These are phyloP conservation scores for Pseudogymnoascus verrucosus DNA, from an alignment of 2,329 filamentous ascomycete genomes.

Conservation along the genomic window DNA sequence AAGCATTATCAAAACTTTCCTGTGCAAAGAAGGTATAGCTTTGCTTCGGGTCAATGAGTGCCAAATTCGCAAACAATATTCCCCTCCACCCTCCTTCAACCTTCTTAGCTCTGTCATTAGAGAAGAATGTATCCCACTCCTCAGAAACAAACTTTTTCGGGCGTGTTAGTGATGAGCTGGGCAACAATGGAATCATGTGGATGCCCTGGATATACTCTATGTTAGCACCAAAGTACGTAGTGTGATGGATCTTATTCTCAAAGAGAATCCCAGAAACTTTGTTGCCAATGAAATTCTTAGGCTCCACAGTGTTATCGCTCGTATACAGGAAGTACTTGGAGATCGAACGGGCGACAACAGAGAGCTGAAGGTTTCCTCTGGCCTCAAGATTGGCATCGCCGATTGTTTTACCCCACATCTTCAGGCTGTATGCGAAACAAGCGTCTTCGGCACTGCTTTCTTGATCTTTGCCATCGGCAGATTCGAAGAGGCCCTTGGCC, in stretches of 20 bases:
- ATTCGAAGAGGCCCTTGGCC: constrained; percentile 71
- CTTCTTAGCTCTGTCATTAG: constrained; percentile 52
- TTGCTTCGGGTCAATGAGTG: constrained; percentile 60
- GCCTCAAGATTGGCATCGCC: constrained; percentile 69
- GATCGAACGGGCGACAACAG: constrained; percentile 65
- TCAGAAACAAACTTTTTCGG: constrained; percentile 62
- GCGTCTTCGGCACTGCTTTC: constrained; percentile 88
- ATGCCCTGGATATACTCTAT: constrained; percentile 60
- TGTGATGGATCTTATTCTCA: constrained; percentile 92
- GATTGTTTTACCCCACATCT: constrained; percentile 82
- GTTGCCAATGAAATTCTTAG: constrained; percentile 71
- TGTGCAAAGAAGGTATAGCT: constrained; percentile 70
- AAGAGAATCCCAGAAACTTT: constrained; percentile 68
- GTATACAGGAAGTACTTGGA: constrained; percentile 77
- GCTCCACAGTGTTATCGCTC: constrained; percentile 61
- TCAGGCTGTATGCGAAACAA: constrained; percentile 78
- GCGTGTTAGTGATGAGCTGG: constrained; percentile 57
- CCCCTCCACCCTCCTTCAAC: constrained; percentile 77
- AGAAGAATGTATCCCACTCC: constrained; percentile 79
- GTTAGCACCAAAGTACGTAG: constrained; percentile 75
- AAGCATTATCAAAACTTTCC: constrained; percentile 54
- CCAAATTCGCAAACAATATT: constrained; percentile 74
- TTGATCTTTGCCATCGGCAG: constrained; percentile 69
- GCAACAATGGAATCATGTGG: constrained; percentile 24
- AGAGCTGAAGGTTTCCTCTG: constrained; percentile 76